Conservation (phyloP, 1,284 basidiomycete species). For the Xerocomus nothofagi region DNA sequence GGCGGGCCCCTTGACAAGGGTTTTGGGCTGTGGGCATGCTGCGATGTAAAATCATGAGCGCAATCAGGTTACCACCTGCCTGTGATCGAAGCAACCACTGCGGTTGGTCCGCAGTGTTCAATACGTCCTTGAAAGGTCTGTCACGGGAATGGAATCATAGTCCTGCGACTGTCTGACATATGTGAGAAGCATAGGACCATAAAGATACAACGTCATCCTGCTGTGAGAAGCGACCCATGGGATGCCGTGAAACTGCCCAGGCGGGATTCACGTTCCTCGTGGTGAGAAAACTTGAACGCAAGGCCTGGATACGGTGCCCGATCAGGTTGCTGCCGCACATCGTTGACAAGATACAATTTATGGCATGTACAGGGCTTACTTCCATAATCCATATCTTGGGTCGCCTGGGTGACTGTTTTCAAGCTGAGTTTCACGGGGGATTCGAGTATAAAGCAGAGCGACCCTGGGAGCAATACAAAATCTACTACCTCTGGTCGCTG, state of each 20-base stretch:
- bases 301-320: slow-evolving; percentile 22
- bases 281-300: slow-evolving; percentile 21
- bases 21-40: slow-evolving; percentile 30
- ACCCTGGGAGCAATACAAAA: no score
- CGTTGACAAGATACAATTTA: slow-evolving; percentile 19
- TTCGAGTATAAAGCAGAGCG: slow-evolving; percentile 28
- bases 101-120: slow-evolving; percentile 12
- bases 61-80: slow-evolving; percentile 20
- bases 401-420: slow-evolving; percentile 29
- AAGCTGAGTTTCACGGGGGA: slow-evolving; percentile 13
- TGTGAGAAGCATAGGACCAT: slow-evolving; percentile 23
- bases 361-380: slow-evolving; percentile 18
- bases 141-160: slow-evolving; percentile 26
- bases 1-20: slow-evolving; percentile 15
- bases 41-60: slow-evolving; percentile 22
- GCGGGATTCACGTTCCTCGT: slow-evolving; percentile 15
- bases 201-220: slow-evolving; percentile 9
- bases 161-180: slow-evolving; percentile 14
- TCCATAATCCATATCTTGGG: slow-evolving; percentile 16
- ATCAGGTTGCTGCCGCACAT: slow-evolving; percentile 17
- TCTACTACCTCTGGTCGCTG: slow-evolving; percentile 5
- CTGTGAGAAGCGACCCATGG: slow-evolving; percentile 22
- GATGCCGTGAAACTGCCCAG: slow-evolving; percentile 13
- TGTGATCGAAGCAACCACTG: slow-evolving; percentile 32
- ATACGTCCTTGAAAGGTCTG: slow-evolving; percentile 24